Conservation (phyloP, 176 grass and related monocot genomes). For the Raddia distichophylla region DNA sequence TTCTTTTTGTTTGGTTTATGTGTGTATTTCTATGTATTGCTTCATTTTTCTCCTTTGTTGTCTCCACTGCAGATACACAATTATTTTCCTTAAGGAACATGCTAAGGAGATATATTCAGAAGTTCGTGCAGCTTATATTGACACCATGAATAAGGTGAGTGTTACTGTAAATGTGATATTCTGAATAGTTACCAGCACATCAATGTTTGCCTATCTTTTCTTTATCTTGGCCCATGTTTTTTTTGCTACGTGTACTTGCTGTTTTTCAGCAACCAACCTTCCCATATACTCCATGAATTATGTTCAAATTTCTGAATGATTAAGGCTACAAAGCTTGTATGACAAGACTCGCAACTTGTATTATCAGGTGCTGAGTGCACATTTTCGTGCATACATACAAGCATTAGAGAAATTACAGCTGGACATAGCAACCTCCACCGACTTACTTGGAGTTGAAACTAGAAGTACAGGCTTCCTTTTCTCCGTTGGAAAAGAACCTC, state of each 20-base stretch:
- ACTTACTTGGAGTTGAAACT: slow-evolving; percentile 95
- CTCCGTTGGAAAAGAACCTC: slow-evolving; percentile 88
- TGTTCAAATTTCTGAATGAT: slow-evolving; percentile 9
- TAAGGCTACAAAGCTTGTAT: background rate
- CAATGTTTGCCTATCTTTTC: slow-evolving; percentile 3
- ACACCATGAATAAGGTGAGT: slow-evolving; percentile 99
- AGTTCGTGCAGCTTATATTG: slow-evolving; percentile 90
- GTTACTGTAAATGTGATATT: slow-evolving; percentile 20
- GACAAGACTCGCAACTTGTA: background rate
- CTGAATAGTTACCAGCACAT: background rate
- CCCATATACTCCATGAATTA: background rate
- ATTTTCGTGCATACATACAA: slow-evolving; percentile 98
- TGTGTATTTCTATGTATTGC: background rate
- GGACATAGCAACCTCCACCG: slow-evolving; percentile 95
- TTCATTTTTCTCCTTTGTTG: slow-evolving; percentile 1
- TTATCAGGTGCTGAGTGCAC: slow-evolving; percentile 89
- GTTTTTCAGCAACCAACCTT: background rate
- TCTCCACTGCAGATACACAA: slow-evolving; percentile 66
- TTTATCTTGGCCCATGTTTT: background rate
- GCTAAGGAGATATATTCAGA: slow-evolving; percentile 98
- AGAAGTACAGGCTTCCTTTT: slow-evolving; percentile 86
- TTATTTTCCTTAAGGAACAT: slow-evolving; percentile 94
- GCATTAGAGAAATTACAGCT: slow-evolving; percentile 91
- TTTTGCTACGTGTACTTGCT: background rate
- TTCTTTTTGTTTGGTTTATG: slow-evolving; percentile 26